Evolutionary conservation across 495 filamentous ascomycete genomes (phyloP).

Genomic region (Hypoxylon lenormandii): DNA sequence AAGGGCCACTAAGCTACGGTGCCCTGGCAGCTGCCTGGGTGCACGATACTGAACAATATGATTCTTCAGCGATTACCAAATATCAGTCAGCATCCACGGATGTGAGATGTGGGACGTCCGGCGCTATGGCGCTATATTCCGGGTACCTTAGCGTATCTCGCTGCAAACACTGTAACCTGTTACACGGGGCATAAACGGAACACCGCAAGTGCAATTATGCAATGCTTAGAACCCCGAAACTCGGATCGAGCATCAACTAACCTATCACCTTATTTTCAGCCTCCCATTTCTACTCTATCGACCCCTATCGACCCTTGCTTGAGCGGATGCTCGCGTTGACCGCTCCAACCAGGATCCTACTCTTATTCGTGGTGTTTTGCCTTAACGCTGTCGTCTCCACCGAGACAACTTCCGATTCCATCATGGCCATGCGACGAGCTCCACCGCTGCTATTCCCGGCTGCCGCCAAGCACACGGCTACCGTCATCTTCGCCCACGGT

Average conservation of each 20-base stretch:
- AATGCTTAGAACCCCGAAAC: neutral
- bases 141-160: no score
- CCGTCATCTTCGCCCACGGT: slow-evolving; percentile 92
- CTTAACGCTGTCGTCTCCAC: slow-evolving; percentile 20
- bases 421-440: slow-evolving; percentile 51
- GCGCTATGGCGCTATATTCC: no score
- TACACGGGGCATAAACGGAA: no score
- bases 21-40: neutral
- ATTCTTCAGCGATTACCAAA: slow-evolving; percentile 49
- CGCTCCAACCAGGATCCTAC: neutral
- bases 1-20: slow-evolving; percentile 5
- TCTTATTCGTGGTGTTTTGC: slow-evolving; percentile 25
- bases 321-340: slow-evolving; percentile 28
- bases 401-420: slow-evolving; percentile 15
- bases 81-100: slow-evolving; percentile 44
- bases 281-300: neutral
- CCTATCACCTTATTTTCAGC: slow-evolving; percentile 8
- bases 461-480: slow-evolving; percentile 89
- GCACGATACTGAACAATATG: neutral
- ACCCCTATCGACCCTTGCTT: neutral
- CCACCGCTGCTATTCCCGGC: slow-evolving; percentile 79
- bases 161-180: no score
- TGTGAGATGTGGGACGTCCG: slow-evolving; percentile 7
- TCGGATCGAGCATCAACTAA: slow-evolving; percentile 10
- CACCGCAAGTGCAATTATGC: no score